Evolutionary conservation across 2,329 filamentous ascomycete genomes (phyloP).

Genomic region (Aspergillus candidus): DNA sequence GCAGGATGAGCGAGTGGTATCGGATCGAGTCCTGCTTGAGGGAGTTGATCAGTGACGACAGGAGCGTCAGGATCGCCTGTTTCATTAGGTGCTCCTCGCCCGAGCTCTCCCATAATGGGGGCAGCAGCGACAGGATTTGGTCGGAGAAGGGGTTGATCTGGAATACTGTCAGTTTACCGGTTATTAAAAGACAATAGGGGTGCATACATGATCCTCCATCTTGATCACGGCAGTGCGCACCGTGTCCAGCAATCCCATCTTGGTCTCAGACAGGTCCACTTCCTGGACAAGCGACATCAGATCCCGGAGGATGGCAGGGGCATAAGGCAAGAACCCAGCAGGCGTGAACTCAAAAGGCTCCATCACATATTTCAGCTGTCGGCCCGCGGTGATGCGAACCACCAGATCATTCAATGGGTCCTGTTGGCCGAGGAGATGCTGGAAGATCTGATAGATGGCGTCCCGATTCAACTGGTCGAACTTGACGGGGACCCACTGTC

Average conservation of each 20-base stretch:
- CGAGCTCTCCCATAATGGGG: constrained; percentile 76
- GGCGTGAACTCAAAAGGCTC: constrained; percentile 79
- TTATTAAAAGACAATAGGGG: too few species aligned
- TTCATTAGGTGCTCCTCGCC: constrained; percentile 90
- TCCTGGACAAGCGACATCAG: constrained; percentile 73
- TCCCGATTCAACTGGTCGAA: constrained; percentile 62
- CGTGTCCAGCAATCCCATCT: constrained; percentile 82
- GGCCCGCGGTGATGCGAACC: constrained; percentile 82
- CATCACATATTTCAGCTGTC: constrained; percentile 72
- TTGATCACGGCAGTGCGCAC: constrained; percentile 73
- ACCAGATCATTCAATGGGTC: constrained; percentile 84
- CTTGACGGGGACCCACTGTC: constrained; percentile 81
- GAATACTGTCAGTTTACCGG: constrained; percentile 5
- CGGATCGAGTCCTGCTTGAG: constrained; percentile 71
- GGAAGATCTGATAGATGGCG: constrained; percentile 80
- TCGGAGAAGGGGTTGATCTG: constrained; percentile 63
- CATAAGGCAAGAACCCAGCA: constrained; percentile 69
- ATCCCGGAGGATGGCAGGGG: constrained; percentile 63
- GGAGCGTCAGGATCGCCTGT: constrained; percentile 80
- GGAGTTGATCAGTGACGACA: constrained; percentile 76
- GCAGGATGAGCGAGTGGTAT: constrained; percentile 74
- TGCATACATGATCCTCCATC: constrained; percentile 65
- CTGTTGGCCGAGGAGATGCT: constrained; percentile 71
- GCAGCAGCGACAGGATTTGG: constrained; percentile 72
- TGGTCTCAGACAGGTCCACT: constrained; percentile 78